A percentile compares a stretch with the other conserved stretches of the same genome.
These are phyloP conservation scores for Erucastrum elatum DNA, from an alignment of 345 rosid genomes.

Conservation along the genomic window DNA sequence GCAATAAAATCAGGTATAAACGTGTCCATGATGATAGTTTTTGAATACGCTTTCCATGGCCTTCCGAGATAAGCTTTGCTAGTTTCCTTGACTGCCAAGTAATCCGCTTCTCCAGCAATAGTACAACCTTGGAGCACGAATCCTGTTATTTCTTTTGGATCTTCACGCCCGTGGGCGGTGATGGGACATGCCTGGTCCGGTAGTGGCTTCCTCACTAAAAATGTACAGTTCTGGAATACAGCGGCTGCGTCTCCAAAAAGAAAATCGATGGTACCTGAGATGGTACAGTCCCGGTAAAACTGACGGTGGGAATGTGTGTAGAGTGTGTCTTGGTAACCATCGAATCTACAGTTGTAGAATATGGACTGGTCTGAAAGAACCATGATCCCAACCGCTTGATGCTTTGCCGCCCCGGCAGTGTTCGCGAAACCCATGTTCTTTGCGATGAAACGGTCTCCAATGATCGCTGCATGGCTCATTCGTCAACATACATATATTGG, in stretches of 20 bases:
- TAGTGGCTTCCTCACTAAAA: conserved; percentile 57
- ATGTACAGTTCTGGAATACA: conserved; percentile 66
- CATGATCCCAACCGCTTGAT: conserved; percentile 77
- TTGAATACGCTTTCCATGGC: conserved; percentile 63
- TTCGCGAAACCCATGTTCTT: conserved; percentile 76
- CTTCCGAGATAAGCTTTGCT: conserved; percentile 64
- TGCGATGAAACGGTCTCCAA: conserved; percentile 57
- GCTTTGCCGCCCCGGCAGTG: conserved; percentile 63
- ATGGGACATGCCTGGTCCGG: conserved; percentile 52
- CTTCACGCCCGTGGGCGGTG: conserved; percentile 63
- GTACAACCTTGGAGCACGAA: conserved; percentile 73
- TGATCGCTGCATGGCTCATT: conserved; percentile 39
- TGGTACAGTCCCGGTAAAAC: conserved; percentile 77
- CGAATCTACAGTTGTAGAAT: conserved; percentile 72
- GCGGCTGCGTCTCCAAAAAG: conserved; percentile 69
- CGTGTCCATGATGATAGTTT: conserved; percentile 63
- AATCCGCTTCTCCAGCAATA: conserved; percentile 48
- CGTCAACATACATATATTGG: neutral
- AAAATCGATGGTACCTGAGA: conserved; percentile 80
- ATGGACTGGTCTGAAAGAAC: conserved; percentile 57
- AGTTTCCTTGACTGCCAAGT: conserved; percentile 35
- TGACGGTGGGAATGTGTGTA: conserved; percentile 75
- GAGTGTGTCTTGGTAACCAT: conserved; percentile 77
- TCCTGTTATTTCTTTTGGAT: conserved; percentile 47
- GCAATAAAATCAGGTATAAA: conserved; percentile 58